Evolutionary conservation across 2,329 filamentous ascomycete species (phyloP).

Genomic region (Penicillium concentricum): DNA sequence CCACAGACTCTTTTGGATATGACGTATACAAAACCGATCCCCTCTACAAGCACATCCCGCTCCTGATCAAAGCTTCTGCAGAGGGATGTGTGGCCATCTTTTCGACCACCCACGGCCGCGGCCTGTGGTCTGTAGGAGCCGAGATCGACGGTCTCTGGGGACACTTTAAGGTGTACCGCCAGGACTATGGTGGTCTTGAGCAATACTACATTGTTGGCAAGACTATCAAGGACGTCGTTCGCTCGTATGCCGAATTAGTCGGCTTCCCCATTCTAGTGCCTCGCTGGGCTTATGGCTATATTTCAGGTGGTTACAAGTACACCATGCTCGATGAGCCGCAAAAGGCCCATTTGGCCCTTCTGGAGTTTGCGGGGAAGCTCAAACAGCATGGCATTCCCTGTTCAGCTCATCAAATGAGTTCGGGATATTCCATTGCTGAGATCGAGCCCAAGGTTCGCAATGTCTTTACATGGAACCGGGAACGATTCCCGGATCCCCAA

Average conservation of each 20-base stretch:
- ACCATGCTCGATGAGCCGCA: conserved; percentile 57
- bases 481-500: conserved; percentile 68
- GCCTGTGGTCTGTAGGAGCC: conserved; percentile 64
- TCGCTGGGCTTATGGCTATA: conserved; percentile 70
- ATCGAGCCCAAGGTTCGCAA: conserved; percentile 67
- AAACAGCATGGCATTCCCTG: conserved; percentile 67
- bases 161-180: conserved; percentile 70
- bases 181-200: conserved; percentile 70
- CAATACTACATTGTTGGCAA: conserved; percentile 67
- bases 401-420: conserved; percentile 70
- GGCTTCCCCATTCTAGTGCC: conserved; percentile 68
- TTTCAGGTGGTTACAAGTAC: conserved; percentile 67
- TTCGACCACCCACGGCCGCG: conserved; percentile 64
- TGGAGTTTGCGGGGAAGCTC: conserved; percentile 61
- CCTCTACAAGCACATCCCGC: conserved; percentile 72
- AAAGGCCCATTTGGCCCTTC: conserved; percentile 53
- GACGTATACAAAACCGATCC: conserved; percentile 70
- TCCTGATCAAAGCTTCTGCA: conserved; percentile 67
- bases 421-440: conserved; percentile 69
- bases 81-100: conserved; percentile 66
- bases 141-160: conserved; percentile 78
- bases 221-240: conserved; percentile 65
- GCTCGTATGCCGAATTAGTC: conserved; percentile 64
- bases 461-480: conserved; percentile 69
- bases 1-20: conserved; percentile 72